Evolutionary conservation across 75 land plant genomes (phyloP), one percentile per base, ranked within the genome.

Genomic region (Gnetum montanum): DNA sequence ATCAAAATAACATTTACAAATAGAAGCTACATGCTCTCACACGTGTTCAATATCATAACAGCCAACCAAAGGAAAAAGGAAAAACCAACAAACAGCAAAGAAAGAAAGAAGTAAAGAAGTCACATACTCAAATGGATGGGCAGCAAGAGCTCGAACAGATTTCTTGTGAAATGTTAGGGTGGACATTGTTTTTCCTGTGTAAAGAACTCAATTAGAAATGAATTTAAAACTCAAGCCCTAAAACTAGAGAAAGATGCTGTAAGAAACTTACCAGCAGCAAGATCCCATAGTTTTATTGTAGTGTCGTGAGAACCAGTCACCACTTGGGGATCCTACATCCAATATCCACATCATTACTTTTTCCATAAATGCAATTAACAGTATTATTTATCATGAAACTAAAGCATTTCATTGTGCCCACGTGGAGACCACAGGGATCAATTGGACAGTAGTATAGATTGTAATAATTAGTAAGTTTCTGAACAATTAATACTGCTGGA

Each of bases 241-340:
- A 27, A 55, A 34, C 36, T 43, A 38, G 7, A 5, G 44, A 25
- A 25, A 4, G 4, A 3, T 7, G 25, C 53, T 19, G 34, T 18
- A 37, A 23, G 8, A 1, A 5, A 64, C 50, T 58, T 67, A 84
- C 99, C 99, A 65, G 87, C 90, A 67, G 88, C 78, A 56, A 95
- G 97, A 59, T 95, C 97, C 99, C 99, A 95, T 58, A 95, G 82
- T 61, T 95, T 95, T 44, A 95, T 81, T 6, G 99, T 95, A 34
- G 85, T 69, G 43, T 95, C 99, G 66, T 95, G 99, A 7, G 99
- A 95, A 8, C 99, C 99, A 36, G 99, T 95, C 13, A 95, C 97
- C 45, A 95, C 99, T 75, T 95, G 99, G 26, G 99, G 99, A 69
- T 95, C 93, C 99, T 95, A 85, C 13, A 34, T n/a, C n/a, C n/a